Conservation (phyloP, 179 eudicot genomes). For the Vitellaria paradoxa region DNA sequence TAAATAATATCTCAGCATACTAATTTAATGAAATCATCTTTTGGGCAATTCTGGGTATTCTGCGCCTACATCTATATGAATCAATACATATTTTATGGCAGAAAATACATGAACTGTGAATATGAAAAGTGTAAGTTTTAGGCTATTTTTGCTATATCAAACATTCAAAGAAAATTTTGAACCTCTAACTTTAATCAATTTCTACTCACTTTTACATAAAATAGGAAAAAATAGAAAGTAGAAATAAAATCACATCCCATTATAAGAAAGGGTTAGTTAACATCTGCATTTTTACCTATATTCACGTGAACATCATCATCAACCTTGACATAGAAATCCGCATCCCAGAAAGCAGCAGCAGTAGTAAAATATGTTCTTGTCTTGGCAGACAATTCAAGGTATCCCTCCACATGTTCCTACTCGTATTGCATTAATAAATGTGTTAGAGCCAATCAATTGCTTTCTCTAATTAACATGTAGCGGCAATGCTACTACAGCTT, state of each 20-base stretch:
- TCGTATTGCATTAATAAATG: slow-evolving; percentile 16
- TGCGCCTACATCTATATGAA: background rate
- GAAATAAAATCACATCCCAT: background rate
- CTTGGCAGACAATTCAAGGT: slow-evolving; percentile 61
- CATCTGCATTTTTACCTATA: slow-evolving; percentile 51
- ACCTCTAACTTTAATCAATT: too few relatives aligned
- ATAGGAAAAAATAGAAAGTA: background rate
- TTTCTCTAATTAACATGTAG: background rate
- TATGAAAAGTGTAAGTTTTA: background rate
- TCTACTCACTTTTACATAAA: background rate
- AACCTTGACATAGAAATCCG: slow-evolving; percentile 58
- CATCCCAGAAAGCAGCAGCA: slow-evolving; percentile 61
- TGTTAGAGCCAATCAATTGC: slow-evolving; percentile 20
- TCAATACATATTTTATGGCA: background rate
- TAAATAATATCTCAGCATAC: background rate
- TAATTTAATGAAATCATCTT: background rate
- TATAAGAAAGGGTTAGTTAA: background rate
- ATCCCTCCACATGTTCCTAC: slow-evolving; percentile 64
- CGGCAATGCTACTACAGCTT: background rate
- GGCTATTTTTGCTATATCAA: background rate
- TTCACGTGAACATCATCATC: slow-evolving; percentile 65
- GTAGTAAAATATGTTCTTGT: slow-evolving; percentile 53
- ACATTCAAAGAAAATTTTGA: background rate
- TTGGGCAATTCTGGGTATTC: background rate
- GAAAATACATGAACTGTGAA: background rate